A percentile compares a stretch with the other conserved stretches of the same genome.
Conservation (phyloP, 352 stramenopile genomes). For the Poterioochromonas sp. region DNA sequence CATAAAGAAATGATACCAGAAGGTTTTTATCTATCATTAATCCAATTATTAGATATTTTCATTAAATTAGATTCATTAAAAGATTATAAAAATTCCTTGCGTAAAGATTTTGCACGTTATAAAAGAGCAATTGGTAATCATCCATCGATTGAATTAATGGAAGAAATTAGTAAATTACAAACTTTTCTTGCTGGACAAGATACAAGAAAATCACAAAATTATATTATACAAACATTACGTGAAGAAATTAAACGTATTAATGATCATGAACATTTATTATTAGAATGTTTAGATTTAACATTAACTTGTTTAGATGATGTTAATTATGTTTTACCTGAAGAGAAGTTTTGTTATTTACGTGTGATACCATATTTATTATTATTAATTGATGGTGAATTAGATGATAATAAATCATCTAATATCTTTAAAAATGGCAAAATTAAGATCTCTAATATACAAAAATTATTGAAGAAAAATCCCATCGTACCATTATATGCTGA, state of each 20-base stretch:
- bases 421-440: slow-evolving; percentile 46
- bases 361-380: slow-evolving; percentile 49
- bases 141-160: slow-evolving; percentile 39
- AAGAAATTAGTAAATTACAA: slow-evolving; percentile 44
- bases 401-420: slow-evolving; percentile 34
- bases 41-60: slow-evolving; percentile 47
- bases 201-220: slow-evolving; percentile 42
- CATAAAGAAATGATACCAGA: slow-evolving; percentile 45
- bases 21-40: slow-evolving; percentile 45
- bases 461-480: slow-evolving; percentile 36
- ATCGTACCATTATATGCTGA: slow-evolving; percentile 43
- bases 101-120: slow-evolving; percentile 49
- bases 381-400: slow-evolving; percentile 40
- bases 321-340: slow-evolving; percentile 46
- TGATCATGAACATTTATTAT: slow-evolving; percentile 40
- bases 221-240: slow-evolving; percentile 47
- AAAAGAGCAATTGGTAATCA: slow-evolving; percentile 43
- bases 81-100: slow-evolving; percentile 47
- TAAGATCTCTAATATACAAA: slow-evolving; percentile 32
- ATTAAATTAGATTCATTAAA: slow-evolving; percentile 49
- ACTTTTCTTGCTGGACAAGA: slow-evolving; percentile 40
- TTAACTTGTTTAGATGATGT: slow-evolving; percentile 42
- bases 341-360: slow-evolving; percentile 48
- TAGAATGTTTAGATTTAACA: slow-evolving; percentile 30
- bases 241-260: slow-evolving; percentile 46